Evolutionary conservation across 768 basidiomycete species (phyloP), one percentile per base, ranked within the genome.

Genomic region (Gautieria morchelliformis): DNA sequence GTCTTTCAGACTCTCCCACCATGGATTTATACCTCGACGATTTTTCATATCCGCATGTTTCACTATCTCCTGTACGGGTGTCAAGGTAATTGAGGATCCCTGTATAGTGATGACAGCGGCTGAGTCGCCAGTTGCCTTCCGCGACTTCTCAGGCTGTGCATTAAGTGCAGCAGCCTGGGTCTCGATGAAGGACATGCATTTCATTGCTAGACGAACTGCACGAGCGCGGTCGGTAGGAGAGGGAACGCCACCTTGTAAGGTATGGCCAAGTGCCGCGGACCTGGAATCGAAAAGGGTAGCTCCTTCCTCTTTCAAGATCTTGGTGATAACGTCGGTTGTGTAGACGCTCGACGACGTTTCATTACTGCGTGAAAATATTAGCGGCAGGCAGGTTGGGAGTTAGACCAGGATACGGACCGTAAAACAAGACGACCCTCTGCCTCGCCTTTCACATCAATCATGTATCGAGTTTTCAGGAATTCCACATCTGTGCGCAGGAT

Each of bases 291-390:
- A 99, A 22, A 97, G 75, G 5, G 76, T 61, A 24, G 85, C 85
- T n/a, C 96, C 96, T 71, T 98, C 95, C 68, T 96, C 95, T 65
- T 87, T 86, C 71, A 97, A 72, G 78, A 99, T 96, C 69, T 89
- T 89, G 59, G 87, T 94, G 63, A 99, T 80, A 55, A 96, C 80
- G 8, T 91, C 84, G 7, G 94, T 94, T 14, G 87, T 86, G 75
- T 98, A 99, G 24, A 97, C 88, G 9, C 74, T 74, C 14, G 94
- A 97, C 1, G 95, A 76, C 32, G 75, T 76, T 73, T 99, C 96
- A 70, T 84, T 94, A 56, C 94, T 94, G 65, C 2, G 35, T 12
- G 0, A 35, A 49, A 9, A 50, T 24, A 17, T 56, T 56, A 32
- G 33, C 1, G 33, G 19, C 15, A 5, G 48, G 62, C 1, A 62